Conservation (phyloP, 805 yeast genomes). For the Candida railenensis region DNA sequence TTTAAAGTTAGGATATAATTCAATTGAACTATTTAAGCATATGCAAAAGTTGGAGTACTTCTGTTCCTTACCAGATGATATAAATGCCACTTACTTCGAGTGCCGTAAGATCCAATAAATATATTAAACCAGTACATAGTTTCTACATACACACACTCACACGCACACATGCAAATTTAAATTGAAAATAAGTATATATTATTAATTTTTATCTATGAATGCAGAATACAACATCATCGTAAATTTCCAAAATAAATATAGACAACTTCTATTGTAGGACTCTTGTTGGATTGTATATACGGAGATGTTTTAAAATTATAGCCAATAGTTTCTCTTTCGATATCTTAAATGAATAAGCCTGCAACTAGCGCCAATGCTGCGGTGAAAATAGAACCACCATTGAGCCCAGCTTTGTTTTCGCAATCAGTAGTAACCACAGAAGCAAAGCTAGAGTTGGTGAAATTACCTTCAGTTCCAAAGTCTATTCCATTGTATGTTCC, state of each 20-base stretch:
- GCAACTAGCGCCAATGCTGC: not conserved
- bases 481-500: slow-evolving; percentile 4
- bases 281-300: not conserved
- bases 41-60: slow-evolving; percentile 51
- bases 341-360: not conserved
- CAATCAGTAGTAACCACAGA: slow-evolving; percentile 4
- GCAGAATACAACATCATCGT: not conserved
- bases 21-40: slow-evolving; percentile 43
- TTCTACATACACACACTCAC: not conserved
- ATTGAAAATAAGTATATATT: no score
- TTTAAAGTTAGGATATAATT: slow-evolving; percentile 38
- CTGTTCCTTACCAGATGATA: slow-evolving; percentile 49
- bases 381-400: not conserved
- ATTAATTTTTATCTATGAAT: not conserved
- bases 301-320: no score
- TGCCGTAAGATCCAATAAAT: slow-evolving; percentile 38
- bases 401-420: not conserved
- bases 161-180: no score
- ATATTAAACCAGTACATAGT: not conserved
- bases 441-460: slow-evolving; percentile 1
- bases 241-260: no score
- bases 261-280: no score
- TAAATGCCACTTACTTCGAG: slow-evolving; percentile 51
- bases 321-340: no score
- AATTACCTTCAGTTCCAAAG: not conserved